A percentile compares a stretch with the other conserved stretches of the same genome.
phyloP scores from a whole-genome alignment of 2,329 filamentous ascomycete species.

The Colletotrichum sojae region DNA sequence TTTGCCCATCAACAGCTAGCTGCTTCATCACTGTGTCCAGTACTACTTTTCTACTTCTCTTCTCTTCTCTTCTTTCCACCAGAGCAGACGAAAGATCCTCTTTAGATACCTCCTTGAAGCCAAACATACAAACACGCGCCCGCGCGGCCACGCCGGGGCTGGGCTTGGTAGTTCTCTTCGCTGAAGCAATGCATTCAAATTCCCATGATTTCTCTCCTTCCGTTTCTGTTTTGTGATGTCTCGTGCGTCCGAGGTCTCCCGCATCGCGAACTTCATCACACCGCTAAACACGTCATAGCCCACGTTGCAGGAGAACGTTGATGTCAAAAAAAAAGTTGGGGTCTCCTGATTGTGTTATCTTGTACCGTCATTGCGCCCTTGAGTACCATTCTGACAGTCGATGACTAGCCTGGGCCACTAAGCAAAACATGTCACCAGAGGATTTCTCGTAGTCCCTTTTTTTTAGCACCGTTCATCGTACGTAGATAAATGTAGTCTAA shows the following conservation, averaged over 20 bases:
- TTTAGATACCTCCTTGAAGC: constrained; percentile 18
- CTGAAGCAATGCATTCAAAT: background rate
- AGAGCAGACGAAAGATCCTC: constrained; percentile 4
- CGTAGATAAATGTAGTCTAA: constrained; percentile 40
- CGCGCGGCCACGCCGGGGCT: background rate
- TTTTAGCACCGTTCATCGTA: background rate
- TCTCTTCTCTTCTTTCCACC: background rate
- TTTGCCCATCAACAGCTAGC: background rate
- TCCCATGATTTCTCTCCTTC: too few relatives aligned
- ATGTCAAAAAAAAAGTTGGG: too few relatives aligned
- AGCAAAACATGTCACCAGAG: too few relatives aligned
- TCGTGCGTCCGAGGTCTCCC: too few relatives aligned
- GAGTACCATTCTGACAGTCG: too few relatives aligned
- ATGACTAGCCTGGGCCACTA: too few relatives aligned
- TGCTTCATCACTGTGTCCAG: background rate
- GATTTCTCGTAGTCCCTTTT: background rate
- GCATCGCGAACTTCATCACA: too few relatives aligned
- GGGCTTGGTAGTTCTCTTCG: background rate
- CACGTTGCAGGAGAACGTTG: too few relatives aligned
- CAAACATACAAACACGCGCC: background rate
- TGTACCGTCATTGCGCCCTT: too few relatives aligned
- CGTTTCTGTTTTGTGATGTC: too few relatives aligned
- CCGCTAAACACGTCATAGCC: too few relatives aligned
- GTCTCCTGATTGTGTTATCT: too few relatives aligned
- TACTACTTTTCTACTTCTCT: background rate